Conservation (phyloP, 768 basidiomycete species). For the Vishniacozyma victoriae region DNA sequence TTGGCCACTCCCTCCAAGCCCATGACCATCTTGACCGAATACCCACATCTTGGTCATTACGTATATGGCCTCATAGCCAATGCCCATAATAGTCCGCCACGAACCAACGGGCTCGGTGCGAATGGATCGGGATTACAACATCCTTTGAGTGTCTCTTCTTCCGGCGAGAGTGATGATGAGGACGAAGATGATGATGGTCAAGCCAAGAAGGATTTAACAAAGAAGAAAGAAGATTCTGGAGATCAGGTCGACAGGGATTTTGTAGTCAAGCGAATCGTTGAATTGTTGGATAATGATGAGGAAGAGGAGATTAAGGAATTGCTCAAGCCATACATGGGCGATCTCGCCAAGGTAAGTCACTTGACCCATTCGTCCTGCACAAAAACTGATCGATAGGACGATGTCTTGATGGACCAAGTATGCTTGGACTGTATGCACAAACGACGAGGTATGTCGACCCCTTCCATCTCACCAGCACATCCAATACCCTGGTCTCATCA, state of each 20-base stretch:
- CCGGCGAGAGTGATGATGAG: constrained; percentile 34
- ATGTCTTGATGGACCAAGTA: constrained; percentile 61
- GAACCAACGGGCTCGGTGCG: background rate
- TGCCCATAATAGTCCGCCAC: constrained; percentile 16
- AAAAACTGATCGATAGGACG: constrained; percentile 22
- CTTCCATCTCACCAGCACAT: constrained; percentile 72
- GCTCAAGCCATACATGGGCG: constrained; percentile 63
- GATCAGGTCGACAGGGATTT: constrained; percentile 43
- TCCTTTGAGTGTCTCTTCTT: constrained; percentile 42
- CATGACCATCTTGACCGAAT: constrained; percentile 18
- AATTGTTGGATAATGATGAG: constrained; percentile 68
- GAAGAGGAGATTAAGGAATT: constrained; percentile 78
- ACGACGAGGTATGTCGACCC: constrained; percentile 81
- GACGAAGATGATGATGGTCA: constrained; percentile 20
- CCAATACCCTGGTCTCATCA: background rate
- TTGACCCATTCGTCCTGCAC: constrained; percentile 49
- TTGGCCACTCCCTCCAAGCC: constrained; percentile 5
- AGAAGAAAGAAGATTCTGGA: background rate
- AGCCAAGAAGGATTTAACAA: background rate
- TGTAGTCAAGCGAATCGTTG: constrained; percentile 66
- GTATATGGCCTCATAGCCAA: constrained; percentile 27
- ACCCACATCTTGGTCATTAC: constrained; percentile 38
- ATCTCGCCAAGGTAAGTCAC: constrained; percentile 47
- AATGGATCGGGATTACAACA: constrained; percentile 18
- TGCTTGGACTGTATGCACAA: constrained; percentile 94